Evolutionary conservation across 306 rosid species (phyloP).

Genomic region (Carpinus viminea): DNA sequence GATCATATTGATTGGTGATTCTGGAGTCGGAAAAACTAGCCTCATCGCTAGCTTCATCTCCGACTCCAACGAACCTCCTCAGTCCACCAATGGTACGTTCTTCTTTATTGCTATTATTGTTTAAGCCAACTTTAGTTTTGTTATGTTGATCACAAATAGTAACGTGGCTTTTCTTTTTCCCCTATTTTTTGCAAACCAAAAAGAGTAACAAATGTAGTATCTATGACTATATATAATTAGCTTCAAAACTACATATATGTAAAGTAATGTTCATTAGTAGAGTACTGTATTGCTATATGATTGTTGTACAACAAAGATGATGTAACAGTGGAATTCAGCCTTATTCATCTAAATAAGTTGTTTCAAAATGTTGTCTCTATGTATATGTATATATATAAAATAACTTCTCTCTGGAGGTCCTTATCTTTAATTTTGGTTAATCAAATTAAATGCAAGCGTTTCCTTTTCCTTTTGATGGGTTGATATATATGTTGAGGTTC

Average conservation of each 20-base stretch:
- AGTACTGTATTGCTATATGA: background rate
- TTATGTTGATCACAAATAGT: too few species aligned
- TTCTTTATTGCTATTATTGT: background rate
- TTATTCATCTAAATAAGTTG: too few species aligned
- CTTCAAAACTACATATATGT: too few species aligned
- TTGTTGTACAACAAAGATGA: too few species aligned
- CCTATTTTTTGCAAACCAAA: slow-evolving; percentile 8
- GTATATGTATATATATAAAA: too few species aligned
- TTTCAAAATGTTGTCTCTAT: too few species aligned
- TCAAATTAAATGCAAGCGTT: background rate
- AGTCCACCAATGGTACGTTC: slow-evolving; percentile 82
- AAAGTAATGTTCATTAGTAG: too few species aligned
- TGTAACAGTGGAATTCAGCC: too few species aligned
- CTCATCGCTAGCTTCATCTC: slow-evolving; percentile 84
- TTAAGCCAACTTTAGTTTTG: too few species aligned
- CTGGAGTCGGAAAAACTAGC: slow-evolving; percentile 92
- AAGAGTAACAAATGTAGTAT: background rate
- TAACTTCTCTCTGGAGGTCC: background rate
- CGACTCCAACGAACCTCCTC: slow-evolving; percentile 45
- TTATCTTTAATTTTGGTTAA: background rate
- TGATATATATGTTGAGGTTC: background rate
- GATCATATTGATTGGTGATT: slow-evolving; percentile 92
- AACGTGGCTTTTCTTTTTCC: background rate
- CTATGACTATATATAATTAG: background rate
- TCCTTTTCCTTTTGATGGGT: background rate